Percentiles rank a stretch among this genome's conserved stretches.
phyloP scores from a whole-genome alignment of 495 filamentous ascomycete species.

The Venustampulla echinocandica region DNA sequence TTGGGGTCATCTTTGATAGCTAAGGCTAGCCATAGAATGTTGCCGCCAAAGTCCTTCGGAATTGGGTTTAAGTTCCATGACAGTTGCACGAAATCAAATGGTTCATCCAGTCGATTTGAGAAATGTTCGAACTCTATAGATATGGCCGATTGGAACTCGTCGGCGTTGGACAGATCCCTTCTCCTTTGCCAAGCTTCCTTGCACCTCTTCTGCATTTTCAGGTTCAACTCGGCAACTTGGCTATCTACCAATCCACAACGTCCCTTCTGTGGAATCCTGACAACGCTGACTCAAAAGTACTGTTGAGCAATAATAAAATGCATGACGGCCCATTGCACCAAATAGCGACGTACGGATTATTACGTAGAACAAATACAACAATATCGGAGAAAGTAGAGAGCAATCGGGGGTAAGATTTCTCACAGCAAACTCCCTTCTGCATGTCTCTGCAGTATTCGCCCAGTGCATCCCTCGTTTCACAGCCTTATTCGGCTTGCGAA shows the following conservation, averaged over 20 bases:
- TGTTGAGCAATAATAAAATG: too few relatives aligned
- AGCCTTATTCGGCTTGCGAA: conserved; percentile 7
- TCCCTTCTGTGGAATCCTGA: conserved; percentile 42
- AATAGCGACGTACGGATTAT: conserved; percentile 4
- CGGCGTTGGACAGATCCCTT: conserved; percentile 32
- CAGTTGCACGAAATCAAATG: conserved; percentile 48
- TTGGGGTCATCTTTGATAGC: conserved; percentile 31
- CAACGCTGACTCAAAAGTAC: conserved; percentile 44
- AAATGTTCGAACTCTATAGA: conserved; percentile 51
- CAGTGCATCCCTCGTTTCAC: conserved; percentile 25
- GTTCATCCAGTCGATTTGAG: conserved; percentile 36
- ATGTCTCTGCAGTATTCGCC: conserved; percentile 33
- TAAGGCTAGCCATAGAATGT: conserved; percentile 43
- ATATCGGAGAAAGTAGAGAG: conserved; percentile 49
- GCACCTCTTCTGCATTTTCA: conserved; percentile 32
- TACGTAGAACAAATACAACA: conserved; percentile 39
- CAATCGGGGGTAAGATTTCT: conserved; percentile 43
- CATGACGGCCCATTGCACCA: neutral
- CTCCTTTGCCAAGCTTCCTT: conserved; percentile 31
- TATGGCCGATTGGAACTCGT: conserved; percentile 43
- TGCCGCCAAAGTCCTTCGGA: conserved; percentile 42
- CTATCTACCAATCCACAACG: conserved; percentile 38
- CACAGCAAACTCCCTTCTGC: conserved; percentile 34
- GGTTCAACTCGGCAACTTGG: conserved; percentile 40
- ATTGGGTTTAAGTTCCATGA: conserved; percentile 38